phyloP scores from a whole-genome alignment of 306 rosid species.

The Cucurbita pepo region DNA sequence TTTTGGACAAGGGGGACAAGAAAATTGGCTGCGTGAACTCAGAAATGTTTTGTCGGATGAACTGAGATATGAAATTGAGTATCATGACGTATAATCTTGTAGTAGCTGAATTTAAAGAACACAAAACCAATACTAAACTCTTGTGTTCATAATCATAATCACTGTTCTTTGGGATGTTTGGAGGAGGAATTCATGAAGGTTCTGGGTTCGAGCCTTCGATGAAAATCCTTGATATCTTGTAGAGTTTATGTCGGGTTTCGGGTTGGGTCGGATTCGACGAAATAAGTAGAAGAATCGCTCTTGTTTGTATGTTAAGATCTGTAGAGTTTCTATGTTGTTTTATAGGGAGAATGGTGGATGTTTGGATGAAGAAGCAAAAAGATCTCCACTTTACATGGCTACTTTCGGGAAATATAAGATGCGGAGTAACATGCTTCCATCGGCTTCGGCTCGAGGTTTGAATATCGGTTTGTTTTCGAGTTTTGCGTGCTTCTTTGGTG shows the following conservation, averaged over 20 bases:
- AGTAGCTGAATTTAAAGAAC: not conserved
- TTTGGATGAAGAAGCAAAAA: constrained; percentile 4
- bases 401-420: constrained; percentile 5
- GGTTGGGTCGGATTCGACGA: too few relatives aligned
- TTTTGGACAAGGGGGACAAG: constrained; percentile 1
- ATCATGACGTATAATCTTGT: not conserved
- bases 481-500: not conserved
- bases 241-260: not conserved
- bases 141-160: not conserved
- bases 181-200: not conserved
- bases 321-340: not conserved
- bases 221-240: not conserved
- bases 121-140: not conserved
- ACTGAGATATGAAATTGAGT: not conserved
- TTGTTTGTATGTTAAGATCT: not conserved
- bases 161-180: not conserved
- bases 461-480: not conserved
- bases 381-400: constrained; percentile 1
- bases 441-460: constrained; percentile 36
- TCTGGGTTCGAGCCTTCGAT: not conserved
- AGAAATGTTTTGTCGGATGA: not conserved
- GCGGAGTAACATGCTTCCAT: constrained; percentile 9
- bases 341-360: constrained; percentile 16
- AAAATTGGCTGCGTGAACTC: not conserved
- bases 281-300: not conserved